A percentile compares a stretch with the other conserved stretches of the same genome.
Conservation (phyloP, 352 stramenopile species). For the Aphanomyces euteiches region DNA sequence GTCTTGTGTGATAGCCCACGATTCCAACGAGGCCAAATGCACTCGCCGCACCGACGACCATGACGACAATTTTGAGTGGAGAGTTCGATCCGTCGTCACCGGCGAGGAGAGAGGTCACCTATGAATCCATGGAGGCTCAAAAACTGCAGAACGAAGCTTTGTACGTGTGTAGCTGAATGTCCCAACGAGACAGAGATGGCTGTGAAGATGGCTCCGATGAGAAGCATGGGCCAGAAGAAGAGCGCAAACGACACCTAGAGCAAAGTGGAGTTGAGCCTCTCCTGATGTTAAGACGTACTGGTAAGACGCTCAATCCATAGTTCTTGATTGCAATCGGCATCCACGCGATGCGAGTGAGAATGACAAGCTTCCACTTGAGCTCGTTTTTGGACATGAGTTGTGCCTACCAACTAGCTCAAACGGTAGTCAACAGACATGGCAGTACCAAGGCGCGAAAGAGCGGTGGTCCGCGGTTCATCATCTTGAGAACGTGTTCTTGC, state of each 20-base stretch:
- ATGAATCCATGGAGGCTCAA: constrained; percentile 33
- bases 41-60: constrained; percentile 52
- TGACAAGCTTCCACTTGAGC: constrained; percentile 46
- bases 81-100: constrained; percentile 41
- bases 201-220: constrained; percentile 67
- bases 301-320: constrained; percentile 76
- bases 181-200: constrained; percentile 76
- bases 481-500: constrained; percentile 51
- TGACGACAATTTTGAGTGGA: constrained; percentile 48
- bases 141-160: not conserved
- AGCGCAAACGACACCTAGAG: constrained; percentile 55
- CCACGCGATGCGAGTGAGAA: constrained; percentile 72
- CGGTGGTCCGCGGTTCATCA: constrained; percentile 68
- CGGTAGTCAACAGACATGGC: constrained; percentile 43
- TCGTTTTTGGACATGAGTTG: constrained; percentile 3
- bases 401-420: constrained; percentile 50
- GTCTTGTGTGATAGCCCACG: constrained; percentile 63
- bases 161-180: constrained; percentile 41
- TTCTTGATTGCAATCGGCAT: constrained; percentile 85
- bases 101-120: constrained; percentile 50
- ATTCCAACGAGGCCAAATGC: constrained; percentile 57
- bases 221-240: constrained; percentile 57
- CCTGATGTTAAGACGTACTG: not conserved
- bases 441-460: constrained; percentile 46
- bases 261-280: not conserved